phyloP scores from a whole-genome alignment of 768 basidiomycete genomes.

The Leccinum disarticulatum region DNA sequence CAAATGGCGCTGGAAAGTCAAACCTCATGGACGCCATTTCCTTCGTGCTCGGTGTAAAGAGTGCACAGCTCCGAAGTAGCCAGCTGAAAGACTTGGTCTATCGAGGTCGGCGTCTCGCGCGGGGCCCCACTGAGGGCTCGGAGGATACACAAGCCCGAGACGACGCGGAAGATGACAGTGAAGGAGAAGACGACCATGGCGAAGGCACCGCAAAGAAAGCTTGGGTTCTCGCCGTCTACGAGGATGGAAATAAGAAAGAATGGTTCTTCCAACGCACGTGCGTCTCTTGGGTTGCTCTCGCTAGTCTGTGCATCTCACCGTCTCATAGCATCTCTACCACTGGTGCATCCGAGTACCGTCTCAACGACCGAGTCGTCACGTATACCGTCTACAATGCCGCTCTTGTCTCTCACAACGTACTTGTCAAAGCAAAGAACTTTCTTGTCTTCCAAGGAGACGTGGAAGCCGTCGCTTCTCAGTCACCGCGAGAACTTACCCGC shows the following conservation, averaged over 20 bases:
- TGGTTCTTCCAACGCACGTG: constrained; percentile 93
- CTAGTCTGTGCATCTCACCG: background rate
- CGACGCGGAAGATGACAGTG: constrained; percentile 50
- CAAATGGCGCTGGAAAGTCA: constrained; percentile 98
- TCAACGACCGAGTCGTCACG: constrained; percentile 79
- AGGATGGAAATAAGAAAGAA: constrained; percentile 74
- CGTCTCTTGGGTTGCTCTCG: constrained; percentile 33
- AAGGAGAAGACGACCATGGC: constrained; percentile 51
- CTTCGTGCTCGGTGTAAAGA: constrained; percentile 96
- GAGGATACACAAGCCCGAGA: constrained; percentile 44
- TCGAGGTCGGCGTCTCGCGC: constrained; percentile 76
- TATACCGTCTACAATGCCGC: constrained; percentile 88
- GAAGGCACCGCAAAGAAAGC: constrained; percentile 90
- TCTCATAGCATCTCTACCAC: constrained; percentile 74
- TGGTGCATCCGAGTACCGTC: constrained; percentile 87
- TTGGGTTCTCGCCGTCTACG: constrained; percentile 92
- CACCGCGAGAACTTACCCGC: constrained; percentile 81
- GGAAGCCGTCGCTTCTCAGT: constrained; percentile 95
- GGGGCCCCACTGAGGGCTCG: constrained; percentile 42
- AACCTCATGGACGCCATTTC: constrained; percentile 99
- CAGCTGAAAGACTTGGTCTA: constrained; percentile 96
- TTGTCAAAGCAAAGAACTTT: constrained; percentile 99
- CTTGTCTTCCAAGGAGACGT: constrained; percentile 99
- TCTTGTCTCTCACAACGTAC: constrained; percentile 86
- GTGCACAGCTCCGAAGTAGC: constrained; percentile 86